These are phyloP conservation scores for Xanthoconium purpureum DNA, from an alignment of 768 basidiomycete genomes.

Conservation along the genomic window DNA sequence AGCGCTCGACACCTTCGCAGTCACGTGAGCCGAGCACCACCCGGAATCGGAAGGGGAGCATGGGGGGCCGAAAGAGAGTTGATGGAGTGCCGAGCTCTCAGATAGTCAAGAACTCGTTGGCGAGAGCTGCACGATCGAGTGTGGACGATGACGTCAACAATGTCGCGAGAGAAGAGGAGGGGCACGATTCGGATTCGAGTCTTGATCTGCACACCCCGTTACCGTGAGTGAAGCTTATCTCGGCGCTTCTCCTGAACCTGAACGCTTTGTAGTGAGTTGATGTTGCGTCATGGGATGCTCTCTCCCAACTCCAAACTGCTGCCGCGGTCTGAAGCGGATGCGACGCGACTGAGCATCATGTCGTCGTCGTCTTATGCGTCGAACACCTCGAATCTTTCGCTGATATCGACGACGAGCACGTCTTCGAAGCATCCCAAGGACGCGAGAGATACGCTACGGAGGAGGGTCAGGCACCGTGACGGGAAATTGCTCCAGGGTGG, in stretches of 20 bases:
- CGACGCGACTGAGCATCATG: conserved; percentile 26
- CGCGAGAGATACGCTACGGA: conserved; percentile 51
- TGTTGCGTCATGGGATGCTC: conserved; percentile 64
- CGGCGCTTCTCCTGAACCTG: not conserved
- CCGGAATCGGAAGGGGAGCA: conserved; percentile 16
- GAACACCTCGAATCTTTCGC: conserved; percentile 23
- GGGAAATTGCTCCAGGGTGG: conserved; percentile 56
- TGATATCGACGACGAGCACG: conserved; percentile 22
- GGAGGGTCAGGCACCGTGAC: conserved; percentile 61
- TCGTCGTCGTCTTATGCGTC: conserved; percentile 29
- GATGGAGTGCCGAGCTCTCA: conserved; percentile 11
- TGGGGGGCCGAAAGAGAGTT: conserved; percentile 2
- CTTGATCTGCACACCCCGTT: conserved; percentile 67
- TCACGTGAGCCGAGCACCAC: conserved; percentile 23
- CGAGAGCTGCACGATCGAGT: not conserved
- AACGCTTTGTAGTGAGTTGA: conserved; percentile 46
- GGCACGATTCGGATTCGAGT: conserved; percentile 57
- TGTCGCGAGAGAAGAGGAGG: conserved; percentile 29
- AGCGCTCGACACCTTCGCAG: conserved; percentile 19
- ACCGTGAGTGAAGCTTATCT: conserved; percentile 46
- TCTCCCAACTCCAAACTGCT: conserved; percentile 65
- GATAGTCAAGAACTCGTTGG: not conserved
- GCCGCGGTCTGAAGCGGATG: conserved; percentile 25
- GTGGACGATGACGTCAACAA: not conserved
- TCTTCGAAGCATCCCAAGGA: conserved; percentile 43